Evolutionary conservation across 768 basidiomycete species (phyloP), one percentile per base, ranked within the genome.

Genomic region (Pulveroboletus sp.): DNA sequence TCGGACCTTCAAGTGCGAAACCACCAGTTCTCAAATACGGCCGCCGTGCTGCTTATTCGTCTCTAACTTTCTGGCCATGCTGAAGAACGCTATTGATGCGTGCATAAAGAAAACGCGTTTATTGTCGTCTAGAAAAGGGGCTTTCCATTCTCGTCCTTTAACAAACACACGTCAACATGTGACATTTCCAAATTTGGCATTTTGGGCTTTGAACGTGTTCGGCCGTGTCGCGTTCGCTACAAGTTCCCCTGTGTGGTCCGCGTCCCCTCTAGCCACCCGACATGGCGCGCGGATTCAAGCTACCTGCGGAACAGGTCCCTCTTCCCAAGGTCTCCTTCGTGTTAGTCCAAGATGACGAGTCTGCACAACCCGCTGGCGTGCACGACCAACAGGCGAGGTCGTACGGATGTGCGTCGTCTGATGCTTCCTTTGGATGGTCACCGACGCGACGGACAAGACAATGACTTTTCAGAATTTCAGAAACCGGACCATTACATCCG

Each of bases 401-500:
- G 17, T 90, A 83, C 70, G 89, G 89, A 51, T 90, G 89, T 89
- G 57, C 58, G 85, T 76, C 13, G 20, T 29, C 36, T 24, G n/a
- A 12, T 22, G 35, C 27, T 60, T 39, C 19, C 23, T 27, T 22
- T 11, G 19, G 9, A 48, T 11, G 47, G 9, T 32, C 45, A 32
- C 17, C 56, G 20, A 60, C 50, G 13, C 23, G 43, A 71, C 46
- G 71, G 27, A 20, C n/a, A 75, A 75, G 79, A 79, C 59, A 80
- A 81, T 50, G 83, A 88, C 58, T 81, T 81, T 60, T 78, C 81
- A 11, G 81, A 86, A 32, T 93, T 91, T 61, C 69, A 70, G 53
- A 71, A 83, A 51, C 89, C 92, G 9, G 88, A 91, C 46, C 80
- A 90, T 61, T 96, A 96, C 64, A 89, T 95, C 62, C 83, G 91